Conservation (phyloP, 116 monocot genomes). For the Dioscorea cayenensis region DNA sequence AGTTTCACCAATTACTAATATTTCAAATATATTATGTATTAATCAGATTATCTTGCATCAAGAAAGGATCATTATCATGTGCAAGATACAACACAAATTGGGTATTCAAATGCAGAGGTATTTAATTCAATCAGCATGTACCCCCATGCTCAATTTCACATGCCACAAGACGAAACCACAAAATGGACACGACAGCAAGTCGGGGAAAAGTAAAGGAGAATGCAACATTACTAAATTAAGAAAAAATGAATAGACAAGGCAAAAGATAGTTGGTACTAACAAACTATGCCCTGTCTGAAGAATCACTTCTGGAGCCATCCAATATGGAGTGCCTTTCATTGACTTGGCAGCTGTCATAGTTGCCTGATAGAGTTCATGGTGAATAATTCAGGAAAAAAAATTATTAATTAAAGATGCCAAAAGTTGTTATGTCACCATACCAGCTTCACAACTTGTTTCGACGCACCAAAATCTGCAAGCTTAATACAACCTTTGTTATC, state of each 20-base stretch:
- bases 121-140: too few relatives aligned
- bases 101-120: too few relatives aligned
- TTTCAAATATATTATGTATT: too few relatives aligned
- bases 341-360: slow-evolving; percentile 93
- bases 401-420: not conserved
- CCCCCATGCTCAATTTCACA: too few relatives aligned
- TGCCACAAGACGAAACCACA: too few relatives aligned
- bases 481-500: slow-evolving; percentile 98
- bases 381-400: not conserved
- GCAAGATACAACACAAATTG: too few relatives aligned
- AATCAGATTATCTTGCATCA: too few relatives aligned
- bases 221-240: not conserved
- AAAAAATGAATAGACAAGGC: too few relatives aligned
- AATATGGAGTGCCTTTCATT: slow-evolving; percentile 99
- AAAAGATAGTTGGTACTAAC: slow-evolving; percentile 35
- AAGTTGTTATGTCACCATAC: slow-evolving; percentile 17
- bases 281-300: slow-evolving; percentile 88
- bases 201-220: not conserved
- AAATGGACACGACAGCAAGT: too few relatives aligned
- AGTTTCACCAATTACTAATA: too few relatives aligned
- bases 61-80: too few relatives aligned
- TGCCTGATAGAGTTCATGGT: slow-evolving; percentile 37
- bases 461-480: slow-evolving; percentile 97
- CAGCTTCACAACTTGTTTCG: slow-evolving; percentile 94
- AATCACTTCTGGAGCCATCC: slow-evolving; percentile 99